Evolutionary conservation across 352 stramenopile species (phyloP).

Genomic region (Phytophthora kernoviae): DNA sequence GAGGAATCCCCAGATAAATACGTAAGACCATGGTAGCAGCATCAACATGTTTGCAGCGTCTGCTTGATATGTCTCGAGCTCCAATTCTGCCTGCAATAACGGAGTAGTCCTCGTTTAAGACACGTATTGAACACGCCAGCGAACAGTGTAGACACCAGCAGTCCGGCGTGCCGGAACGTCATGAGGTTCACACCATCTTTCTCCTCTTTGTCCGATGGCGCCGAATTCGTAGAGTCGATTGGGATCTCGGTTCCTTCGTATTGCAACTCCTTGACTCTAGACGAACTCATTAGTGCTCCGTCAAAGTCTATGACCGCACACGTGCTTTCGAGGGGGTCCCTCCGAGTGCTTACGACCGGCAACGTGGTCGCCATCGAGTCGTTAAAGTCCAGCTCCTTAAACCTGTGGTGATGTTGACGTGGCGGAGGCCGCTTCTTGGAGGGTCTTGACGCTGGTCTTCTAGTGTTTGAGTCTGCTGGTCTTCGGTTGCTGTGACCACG

Average conservation of each 20-base stretch:
- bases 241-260: constrained; percentile 6
- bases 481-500: constrained; percentile 13
- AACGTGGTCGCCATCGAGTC: constrained; percentile 31
- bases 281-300: constrained; percentile 17
- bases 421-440: constrained; percentile 8
- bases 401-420: constrained; percentile 9
- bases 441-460: constrained; percentile 11
- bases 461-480: constrained; percentile 8
- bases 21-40: constrained; percentile 54
- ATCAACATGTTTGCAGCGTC: constrained; percentile 44
- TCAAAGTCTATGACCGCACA: constrained; percentile 39
- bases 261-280: constrained; percentile 11
- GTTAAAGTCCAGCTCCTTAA: constrained; percentile 20
- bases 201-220: constrained; percentile 5
- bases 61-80: constrained; percentile 35
- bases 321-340: constrained; percentile 32
- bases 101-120: constrained; percentile 44
- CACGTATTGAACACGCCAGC: constrained; percentile 40
- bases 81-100: constrained; percentile 48
- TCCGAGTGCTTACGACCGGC: constrained; percentile 18
- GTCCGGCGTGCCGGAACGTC: constrained; percentile 27
- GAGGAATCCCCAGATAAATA: constrained; percentile 54
- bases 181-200: constrained; percentile 22
- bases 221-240: constrained; percentile 14
- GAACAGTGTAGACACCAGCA: constrained; percentile 45